A percentile compares a stretch with the other conserved stretches of the same genome.
phyloP scores from a whole-genome alignment of 73 alveolate species.

The Stentor coeruleus region DNA sequence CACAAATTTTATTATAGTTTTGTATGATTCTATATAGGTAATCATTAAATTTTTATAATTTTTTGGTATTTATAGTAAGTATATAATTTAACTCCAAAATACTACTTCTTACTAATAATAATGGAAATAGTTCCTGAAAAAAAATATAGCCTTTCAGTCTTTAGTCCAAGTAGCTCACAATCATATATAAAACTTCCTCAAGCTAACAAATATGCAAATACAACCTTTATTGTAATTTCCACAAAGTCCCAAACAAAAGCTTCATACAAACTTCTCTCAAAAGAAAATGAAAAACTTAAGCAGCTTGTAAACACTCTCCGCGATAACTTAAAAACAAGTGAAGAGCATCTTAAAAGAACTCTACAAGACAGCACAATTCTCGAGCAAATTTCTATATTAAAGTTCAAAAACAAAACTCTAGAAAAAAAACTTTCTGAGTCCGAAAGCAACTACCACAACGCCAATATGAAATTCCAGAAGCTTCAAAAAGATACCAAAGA shows the following conservation, averaged over 20 bases:
- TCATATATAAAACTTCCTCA: background rate
- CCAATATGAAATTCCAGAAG: background rate
- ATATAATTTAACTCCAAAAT: too few species aligned
- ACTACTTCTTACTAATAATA: too few species aligned
- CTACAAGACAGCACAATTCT: background rate
- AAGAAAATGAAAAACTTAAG: background rate
- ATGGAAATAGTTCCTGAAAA: too few species aligned
- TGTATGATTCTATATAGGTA: too few species aligned
- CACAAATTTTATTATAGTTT: too few species aligned
- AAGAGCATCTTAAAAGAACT: background rate
- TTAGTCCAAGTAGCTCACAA: too few species aligned
- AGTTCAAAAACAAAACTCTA: background rate
- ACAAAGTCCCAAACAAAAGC: background rate
- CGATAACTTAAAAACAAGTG: background rate
- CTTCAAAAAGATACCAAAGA: background rate
- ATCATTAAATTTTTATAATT: too few species aligned
- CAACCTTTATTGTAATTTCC: background rate
- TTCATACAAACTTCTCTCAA: background rate
- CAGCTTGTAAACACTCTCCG: background rate
- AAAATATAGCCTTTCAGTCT: too few species aligned
- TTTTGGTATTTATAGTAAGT: too few species aligned
- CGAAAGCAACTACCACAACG: background rate
- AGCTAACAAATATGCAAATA: background rate
- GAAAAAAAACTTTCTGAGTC: background rate
- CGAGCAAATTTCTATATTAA: background rate